Evolutionary conservation across 2,329 filamentous ascomycete species (phyloP), one percentile per base, ranked within the genome.

Genomic region (Geosmithia flava): DNA sequence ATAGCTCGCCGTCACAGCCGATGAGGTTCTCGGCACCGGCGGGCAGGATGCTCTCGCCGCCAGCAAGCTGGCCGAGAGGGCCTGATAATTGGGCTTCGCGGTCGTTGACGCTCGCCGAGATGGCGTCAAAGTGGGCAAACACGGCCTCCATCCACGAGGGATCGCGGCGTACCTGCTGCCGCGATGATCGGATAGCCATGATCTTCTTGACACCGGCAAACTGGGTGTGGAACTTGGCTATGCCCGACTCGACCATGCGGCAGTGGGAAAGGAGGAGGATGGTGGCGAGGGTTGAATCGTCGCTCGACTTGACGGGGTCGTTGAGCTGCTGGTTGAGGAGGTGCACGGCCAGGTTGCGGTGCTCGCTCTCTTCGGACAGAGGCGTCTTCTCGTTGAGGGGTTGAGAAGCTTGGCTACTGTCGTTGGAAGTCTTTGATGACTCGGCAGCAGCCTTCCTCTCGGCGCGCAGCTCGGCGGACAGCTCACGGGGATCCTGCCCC

Each of bases 151-250:
- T 91, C 90, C 90, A 96, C 13, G 82, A 80, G 50, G 87, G 85
- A 51, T 89, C 85, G 46, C 80, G 78, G 63, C n/a, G 74, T 66
- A 60, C 50, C 29, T 57, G 50, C 33, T 57, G 55, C 53, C 84
- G 78, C 3, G 58, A 53, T 50, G 86, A 77, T 50, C 89, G 78
- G 68, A 95, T 78, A 3, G 82, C 78, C 11, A 96, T 75, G 30
- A 97, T 80, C 69, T 94, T 94, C 66, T 89, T 90, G 40, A 96
- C 89, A 0, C 91, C 90, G 1, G 88, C 88, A 58, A 96, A 89
- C 61, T 96, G 91, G 0, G 87, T 93, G 55, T 89, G 87, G 66
- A 96, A 96, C 58, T 91, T 91, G 19, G 87, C 88, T 55, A 96
- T 83, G 3, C 91, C 91, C 1, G 87, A 93, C 64, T 96, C 90